phyloP scores from a whole-genome alignment of 164 flowering plant genomes.

The Echeveria elegans region DNA sequence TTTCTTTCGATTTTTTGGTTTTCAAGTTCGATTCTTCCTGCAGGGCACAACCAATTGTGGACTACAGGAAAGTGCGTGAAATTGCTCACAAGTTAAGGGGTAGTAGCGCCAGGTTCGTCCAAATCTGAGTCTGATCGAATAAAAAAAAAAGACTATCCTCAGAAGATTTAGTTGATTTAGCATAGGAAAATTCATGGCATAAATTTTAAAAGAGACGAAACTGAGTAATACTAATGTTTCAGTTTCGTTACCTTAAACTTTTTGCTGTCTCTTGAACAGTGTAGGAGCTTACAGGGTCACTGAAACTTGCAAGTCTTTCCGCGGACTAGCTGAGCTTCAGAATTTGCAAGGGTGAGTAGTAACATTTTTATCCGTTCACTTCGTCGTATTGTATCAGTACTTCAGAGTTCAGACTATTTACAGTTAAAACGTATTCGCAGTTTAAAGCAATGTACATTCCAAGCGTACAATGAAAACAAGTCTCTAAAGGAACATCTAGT shows the following conservation, averaged over 20 bases:
- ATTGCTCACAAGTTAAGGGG: constrained; percentile 1
- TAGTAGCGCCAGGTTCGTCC: not conserved
- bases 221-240: not conserved
- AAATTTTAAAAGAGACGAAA: not conserved
- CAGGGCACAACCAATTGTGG: constrained; percentile 5
- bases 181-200: not conserved
- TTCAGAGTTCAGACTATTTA: not conserved
- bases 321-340: constrained; percentile 3
- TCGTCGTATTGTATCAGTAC: not conserved
- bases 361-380: not conserved
- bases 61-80: constrained; percentile 1
- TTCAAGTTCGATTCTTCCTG: not conserved
- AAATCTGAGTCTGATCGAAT: not conserved
- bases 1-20: not conserved
- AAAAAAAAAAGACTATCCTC: too few species aligned
- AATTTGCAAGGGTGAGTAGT: constrained; percentile 4
- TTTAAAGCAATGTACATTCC: not conserved
- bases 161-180: too few species aligned
- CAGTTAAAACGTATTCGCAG: not conserved
- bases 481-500: not conserved
- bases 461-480: not conserved
- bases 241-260: not conserved
- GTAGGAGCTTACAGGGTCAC: constrained; percentile 1
- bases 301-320: not conserved
- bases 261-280: not conserved